Conservation (phyloP, 768 basidiomycete species). For the Xerocomus potaroensis region DNA sequence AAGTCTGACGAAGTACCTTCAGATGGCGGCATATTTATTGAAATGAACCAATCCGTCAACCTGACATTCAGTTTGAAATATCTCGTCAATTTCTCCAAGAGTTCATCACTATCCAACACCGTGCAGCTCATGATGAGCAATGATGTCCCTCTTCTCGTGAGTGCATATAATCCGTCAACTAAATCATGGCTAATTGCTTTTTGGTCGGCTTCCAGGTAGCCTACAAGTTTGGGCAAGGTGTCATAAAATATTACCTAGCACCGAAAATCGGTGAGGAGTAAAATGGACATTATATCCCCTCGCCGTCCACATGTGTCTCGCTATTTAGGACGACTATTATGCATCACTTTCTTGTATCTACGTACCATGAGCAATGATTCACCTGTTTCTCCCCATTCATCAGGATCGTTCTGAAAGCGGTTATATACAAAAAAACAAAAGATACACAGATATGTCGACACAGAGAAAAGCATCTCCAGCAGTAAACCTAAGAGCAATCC, state of each 20-base stretch:
- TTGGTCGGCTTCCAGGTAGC: slow-evolving; percentile 79
- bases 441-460: not conserved
- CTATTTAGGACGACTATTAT: slow-evolving; percentile 9
- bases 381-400: not conserved
- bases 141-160: slow-evolving; percentile 83
- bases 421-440: slow-evolving; percentile 11
- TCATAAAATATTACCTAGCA: slow-evolving; percentile 92
- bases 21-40: slow-evolving; percentile 62
- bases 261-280: slow-evolving; percentile 92
- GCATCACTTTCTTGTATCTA: slow-evolving; percentile 14
- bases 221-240: slow-evolving; percentile 85
- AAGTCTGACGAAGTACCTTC: slow-evolving; percentile 52
- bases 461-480: slow-evolving; percentile 15
- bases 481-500: not conserved
- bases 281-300: slow-evolving; percentile 13
- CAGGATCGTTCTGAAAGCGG: slow-evolving; percentile 7
- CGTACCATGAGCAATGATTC: not conserved
- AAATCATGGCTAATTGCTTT: not conserved
- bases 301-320: slow-evolving; percentile 7
- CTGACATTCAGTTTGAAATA: slow-evolving; percentile 97
- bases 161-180: slow-evolving; percentile 19
- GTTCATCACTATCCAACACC: slow-evolving; percentile 60
- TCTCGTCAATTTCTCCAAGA: slow-evolving; percentile 95
- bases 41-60: slow-evolving; percentile 87
- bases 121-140: slow-evolving; percentile 89